Base-by-base conservation (phyloP, 2,329 filamentous ascomycete species). In the Chaetomium sp. region DNA sequence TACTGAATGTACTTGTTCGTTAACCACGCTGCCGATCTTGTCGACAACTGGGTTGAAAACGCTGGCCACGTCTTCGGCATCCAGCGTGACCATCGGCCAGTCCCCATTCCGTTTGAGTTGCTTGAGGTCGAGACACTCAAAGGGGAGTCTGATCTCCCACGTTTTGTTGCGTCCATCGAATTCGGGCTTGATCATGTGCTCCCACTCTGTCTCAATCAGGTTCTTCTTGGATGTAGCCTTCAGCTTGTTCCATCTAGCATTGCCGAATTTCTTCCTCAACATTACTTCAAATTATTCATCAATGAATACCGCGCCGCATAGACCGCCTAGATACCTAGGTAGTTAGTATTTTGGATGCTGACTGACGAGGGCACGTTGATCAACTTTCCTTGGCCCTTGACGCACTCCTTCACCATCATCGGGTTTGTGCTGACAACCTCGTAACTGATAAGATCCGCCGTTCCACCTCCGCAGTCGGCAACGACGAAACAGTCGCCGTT, bases 241-340 rank as follows among this genome's bases (percentile, higher is more conserved):
- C 38, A 64, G 19, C 0, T 40, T 52, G 0, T 43, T 0, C 65
- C 65, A 69, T 0, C 12, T 0, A 0, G 5, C 3, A 0, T 12
- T 6, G 0, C 55, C 4, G 0, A 72, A 12, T 6, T 67, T 70
- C 0, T 3, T 2, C 34, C 65, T 59, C 3, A 76, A 55, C 0
- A 72, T 49, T 0, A 53, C 0, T 1, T 66, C 1, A n/a, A 76
- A 76, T 0, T 42, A 54, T 2, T 76, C 66, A 35, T 76, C 72
- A 0, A 77, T 64, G 10, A 76, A 74, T 0, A 74, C 62, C 0
- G 64, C 72, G 0, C 74, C 74, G 2, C 71, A 75, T 0, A 77
- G 61, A 0, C 36, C 68, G 2, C 72, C 72, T 73, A n/a, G 2
- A 38, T 3, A 41, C 1, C 14, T 42, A 5, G 36, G 38, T 6